Conservation (phyloP, 2,329 filamentous ascomycete species). For the Monosporascus sp. region DNA sequence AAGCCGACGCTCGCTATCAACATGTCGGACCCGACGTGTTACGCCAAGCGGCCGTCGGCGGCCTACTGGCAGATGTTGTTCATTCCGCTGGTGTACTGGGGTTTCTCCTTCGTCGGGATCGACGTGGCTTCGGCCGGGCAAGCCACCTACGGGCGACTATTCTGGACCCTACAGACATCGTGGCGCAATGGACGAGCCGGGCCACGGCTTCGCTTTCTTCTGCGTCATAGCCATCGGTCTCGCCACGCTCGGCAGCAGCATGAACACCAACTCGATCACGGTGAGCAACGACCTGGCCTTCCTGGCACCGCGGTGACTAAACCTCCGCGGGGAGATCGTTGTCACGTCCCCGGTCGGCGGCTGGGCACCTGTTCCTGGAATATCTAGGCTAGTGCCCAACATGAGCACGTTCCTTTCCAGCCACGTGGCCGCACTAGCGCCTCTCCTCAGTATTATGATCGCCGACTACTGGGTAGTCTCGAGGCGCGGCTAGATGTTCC, state of each 20-base stretch:
- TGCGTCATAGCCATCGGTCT: constrained; percentile 4
- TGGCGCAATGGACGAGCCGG: constrained; percentile 4
- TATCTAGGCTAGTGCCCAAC: constrained; percentile 2
- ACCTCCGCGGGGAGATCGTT: constrained; percentile 1
- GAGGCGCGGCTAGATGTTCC: constrained; percentile 2
- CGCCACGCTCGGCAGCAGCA: constrained; percentile 3
- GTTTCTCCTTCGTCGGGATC: constrained; percentile 5
- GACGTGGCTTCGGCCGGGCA: constrained; percentile 5
- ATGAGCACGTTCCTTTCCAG: constrained; percentile 5
- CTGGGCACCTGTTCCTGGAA: constrained; percentile 6
- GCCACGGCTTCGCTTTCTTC: constrained; percentile 5
- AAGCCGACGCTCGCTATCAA: constrained; percentile 6
- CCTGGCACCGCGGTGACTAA: constrained; percentile 1
- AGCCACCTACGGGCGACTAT: constrained; percentile 1
- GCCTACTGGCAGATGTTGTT: constrained; percentile 8
- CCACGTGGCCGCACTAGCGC: constrained; percentile 8
- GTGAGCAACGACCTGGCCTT: constrained; percentile 7
- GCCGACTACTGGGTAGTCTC: constrained; percentile 8
- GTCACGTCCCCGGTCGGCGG: constrained; percentile 5
- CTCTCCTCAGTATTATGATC: constrained; percentile 6
- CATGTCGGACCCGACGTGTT: constrained; percentile 5
- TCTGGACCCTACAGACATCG: constrained; percentile 5
- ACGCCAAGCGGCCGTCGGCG: constrained; percentile 1
- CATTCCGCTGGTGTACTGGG: constrained; percentile 5
- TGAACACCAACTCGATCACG: constrained; percentile 6